Percentiles rank a stretch among this genome's conserved stretches.
Evolutionary conservation across 1,284 basidiomycete species (phyloP).

Genomic region (Tylopilus orsonianus): DNA sequence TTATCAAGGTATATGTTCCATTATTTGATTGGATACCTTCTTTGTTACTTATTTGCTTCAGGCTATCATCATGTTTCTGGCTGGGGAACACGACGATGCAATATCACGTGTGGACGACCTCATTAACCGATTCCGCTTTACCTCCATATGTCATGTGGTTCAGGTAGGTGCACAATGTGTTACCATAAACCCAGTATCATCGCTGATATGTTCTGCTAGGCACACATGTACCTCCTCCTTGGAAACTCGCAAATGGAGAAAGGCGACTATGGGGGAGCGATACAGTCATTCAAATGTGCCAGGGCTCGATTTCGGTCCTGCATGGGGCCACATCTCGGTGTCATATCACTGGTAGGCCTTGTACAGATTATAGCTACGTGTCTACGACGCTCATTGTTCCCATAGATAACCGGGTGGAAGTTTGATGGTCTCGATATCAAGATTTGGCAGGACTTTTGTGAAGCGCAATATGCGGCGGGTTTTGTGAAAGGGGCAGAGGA

Average conservation of each 20-base stretch:
- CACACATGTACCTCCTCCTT: neutral
- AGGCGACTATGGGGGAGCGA: neutral
- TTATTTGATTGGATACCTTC: neutral
- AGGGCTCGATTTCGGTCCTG: neutral
- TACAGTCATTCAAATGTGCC: neutral
- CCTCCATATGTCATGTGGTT: neutral
- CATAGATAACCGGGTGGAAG: neutral
- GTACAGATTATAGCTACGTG: neutral
- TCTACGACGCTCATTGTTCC: neutral
- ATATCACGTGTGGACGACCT: neutral
- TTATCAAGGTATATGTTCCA: neutral
- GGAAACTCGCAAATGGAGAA: neutral
- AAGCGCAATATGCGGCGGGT: neutral
- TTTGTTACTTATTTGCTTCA: neutral
- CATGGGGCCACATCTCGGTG: neutral
- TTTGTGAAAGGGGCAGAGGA: neutral
- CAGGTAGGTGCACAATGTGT: neutral
- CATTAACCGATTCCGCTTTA: neutral
- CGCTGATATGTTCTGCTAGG: neutral
- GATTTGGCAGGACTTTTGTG: neutral
- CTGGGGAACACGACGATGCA: neutral
- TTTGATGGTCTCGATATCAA: neutral
- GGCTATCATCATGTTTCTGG: neutral
- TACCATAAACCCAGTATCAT: neutral
- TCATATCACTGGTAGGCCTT: neutral